Evolutionary conservation across 768 basidiomycete species (phyloP).

Genomic region (Baorangia bicolor): DNA sequence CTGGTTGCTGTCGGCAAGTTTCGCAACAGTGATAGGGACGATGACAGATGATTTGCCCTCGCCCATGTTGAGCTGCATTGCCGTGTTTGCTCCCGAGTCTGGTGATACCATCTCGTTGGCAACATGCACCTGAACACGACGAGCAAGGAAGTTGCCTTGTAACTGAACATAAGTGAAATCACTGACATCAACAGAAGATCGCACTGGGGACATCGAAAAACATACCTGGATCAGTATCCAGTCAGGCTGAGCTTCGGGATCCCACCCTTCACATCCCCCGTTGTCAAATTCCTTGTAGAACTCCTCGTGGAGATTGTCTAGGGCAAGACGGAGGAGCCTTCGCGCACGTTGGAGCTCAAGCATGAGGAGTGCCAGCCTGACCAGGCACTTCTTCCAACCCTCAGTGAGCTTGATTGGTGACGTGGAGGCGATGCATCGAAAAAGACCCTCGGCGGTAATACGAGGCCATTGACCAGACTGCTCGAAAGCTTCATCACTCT

Average conservation of each 20-base stretch:
- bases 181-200: background rate
- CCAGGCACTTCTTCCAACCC: constrained; percentile 31
- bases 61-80: constrained; percentile 56
- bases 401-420: constrained; percentile 6
- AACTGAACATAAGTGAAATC: constrained; percentile 30
- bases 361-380: constrained; percentile 24
- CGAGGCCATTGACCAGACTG: constrained; percentile 39
- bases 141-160: constrained; percentile 41
- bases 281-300: constrained; percentile 27
- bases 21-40: constrained; percentile 41
- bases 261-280: constrained; percentile 16
- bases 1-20: constrained; percentile 41
- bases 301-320: constrained; percentile 25
- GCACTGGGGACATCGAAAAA: background rate
- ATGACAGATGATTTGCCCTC: constrained; percentile 51
- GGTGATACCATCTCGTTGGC: constrained; percentile 48
- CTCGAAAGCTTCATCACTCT: constrained; percentile 13
- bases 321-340: constrained; percentile 28
- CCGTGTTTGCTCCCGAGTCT: constrained; percentile 30
- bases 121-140: constrained; percentile 39
- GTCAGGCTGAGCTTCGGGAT: constrained; percentile 29
- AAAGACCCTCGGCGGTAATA: constrained; percentile 26
- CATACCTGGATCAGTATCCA: constrained; percentile 46
- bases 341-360: constrained; percentile 37
- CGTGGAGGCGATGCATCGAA: constrained; percentile 28